Conservation (phyloP, 257 asterid species). For the Solanum pennellii region DNA sequence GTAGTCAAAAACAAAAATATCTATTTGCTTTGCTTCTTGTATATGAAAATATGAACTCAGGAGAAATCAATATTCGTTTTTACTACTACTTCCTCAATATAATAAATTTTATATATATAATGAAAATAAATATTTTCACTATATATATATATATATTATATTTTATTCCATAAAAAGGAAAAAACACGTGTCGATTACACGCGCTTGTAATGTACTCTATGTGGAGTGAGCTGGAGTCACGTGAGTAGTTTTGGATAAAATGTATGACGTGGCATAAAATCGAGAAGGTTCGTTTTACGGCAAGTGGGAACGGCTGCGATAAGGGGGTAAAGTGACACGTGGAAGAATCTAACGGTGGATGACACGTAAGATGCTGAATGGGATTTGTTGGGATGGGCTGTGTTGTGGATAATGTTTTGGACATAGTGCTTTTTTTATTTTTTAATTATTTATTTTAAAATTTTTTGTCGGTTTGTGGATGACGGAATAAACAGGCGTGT, state of each 20-base stretch:
- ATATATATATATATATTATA: background rate
- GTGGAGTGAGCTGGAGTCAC: background rate
- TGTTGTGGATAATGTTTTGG: background rate
- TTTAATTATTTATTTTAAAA: background rate
- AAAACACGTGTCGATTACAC: slow-evolving; percentile 2
- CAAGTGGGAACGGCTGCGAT: slow-evolving; percentile 32
- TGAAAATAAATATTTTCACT: background rate
- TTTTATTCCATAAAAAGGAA: background rate
- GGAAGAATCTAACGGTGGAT: slow-evolving; percentile 8
- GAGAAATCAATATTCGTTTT: slow-evolving; percentile 1
- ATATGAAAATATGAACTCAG: background rate
- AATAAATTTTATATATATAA: background rate
- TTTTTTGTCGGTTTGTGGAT: background rate
- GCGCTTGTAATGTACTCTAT: background rate
- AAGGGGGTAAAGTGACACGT: slow-evolving; percentile 18
- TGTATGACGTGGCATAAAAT: slow-evolving; percentile 24
- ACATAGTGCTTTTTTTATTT: background rate
- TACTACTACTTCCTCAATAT: background rate
- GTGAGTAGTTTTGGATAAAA: slow-evolving; percentile 27
- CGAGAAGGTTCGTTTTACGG: slow-evolving; percentile 26
- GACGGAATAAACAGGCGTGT: slow-evolving; percentile 10
- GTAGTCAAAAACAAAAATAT: background rate
- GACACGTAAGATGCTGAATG: slow-evolving; percentile 35
- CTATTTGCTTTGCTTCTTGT: background rate
- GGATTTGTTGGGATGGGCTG: slow-evolving; percentile 6